phyloP scores from a whole-genome alignment of 106 monocot species.

The Xerophyta viscosa region DNA sequence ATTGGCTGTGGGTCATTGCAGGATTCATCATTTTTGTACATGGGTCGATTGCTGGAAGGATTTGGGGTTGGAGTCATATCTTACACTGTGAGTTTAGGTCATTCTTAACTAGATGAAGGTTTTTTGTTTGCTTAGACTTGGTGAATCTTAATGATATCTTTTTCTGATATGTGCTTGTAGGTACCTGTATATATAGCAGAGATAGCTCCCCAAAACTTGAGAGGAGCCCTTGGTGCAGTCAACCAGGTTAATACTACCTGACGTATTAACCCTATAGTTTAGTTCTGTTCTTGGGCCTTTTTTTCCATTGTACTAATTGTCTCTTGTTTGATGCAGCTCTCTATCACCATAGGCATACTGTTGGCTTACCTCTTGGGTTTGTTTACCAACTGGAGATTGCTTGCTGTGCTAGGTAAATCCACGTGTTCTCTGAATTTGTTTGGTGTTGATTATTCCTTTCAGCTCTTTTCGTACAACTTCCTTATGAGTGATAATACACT shows the following conservation, averaged over 20 bases:
- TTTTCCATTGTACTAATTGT: neutral
- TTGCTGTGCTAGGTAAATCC: constrained; percentile 73
- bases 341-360: constrained; percentile 84
- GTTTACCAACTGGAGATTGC: constrained; percentile 78
- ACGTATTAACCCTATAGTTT: too few relatives aligned
- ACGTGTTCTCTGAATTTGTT: neutral
- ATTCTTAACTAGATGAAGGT: too few relatives aligned
- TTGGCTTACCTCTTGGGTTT: constrained; percentile 80
- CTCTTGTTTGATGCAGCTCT: constrained; percentile 45
- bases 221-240: constrained; percentile 85
- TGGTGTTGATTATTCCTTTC: too few relatives aligned
- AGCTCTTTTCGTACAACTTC: too few relatives aligned
- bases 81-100: constrained; percentile 36
- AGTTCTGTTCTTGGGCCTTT: neutral
- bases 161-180: constrained; percentile 18
- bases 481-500: too few relatives aligned
- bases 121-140: too few relatives aligned
- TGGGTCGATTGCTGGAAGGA: constrained; percentile 88
- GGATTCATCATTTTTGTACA: constrained; percentile 90
- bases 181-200: constrained; percentile 97
- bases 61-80: constrained; percentile 93
- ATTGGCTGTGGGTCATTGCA: too few relatives aligned
- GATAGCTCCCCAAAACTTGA: constrained; percentile 92
- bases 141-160: too few relatives aligned
- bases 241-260: constrained; percentile 82